Conservation (phyloP, 2,329 filamentous ascomycete species). For the Colletotrichum chrysophilum region DNA sequence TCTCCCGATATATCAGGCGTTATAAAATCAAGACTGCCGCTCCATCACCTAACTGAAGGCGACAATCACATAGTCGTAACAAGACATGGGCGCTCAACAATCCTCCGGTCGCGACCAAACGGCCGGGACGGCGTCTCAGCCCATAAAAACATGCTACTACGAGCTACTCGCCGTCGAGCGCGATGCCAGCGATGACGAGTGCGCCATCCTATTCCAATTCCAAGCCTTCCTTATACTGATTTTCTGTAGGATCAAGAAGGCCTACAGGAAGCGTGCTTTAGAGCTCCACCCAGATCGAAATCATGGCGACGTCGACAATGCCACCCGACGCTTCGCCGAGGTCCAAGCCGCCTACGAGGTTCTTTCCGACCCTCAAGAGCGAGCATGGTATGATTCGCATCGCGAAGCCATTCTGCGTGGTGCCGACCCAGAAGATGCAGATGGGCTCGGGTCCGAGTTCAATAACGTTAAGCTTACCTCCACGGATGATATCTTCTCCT, state of each 20-base stretch:
- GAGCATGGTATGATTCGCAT: slow-evolving; percentile 97
- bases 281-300: slow-evolving; percentile 97
- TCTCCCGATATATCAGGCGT: background rate
- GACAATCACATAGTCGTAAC: background rate
- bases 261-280: slow-evolving; percentile 88
- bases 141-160: slow-evolving; percentile 79
- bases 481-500: slow-evolving; percentile 75
- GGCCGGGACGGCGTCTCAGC: slow-evolving; percentile 25
- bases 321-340: slow-evolving; percentile 88
- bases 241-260: slow-evolving; percentile 80
- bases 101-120: slow-evolving; percentile 45
- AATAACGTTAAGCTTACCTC: slow-evolving; percentile 79
- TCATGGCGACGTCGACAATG: slow-evolving; percentile 80
- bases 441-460: slow-evolving; percentile 61
- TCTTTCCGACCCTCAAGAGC: slow-evolving; percentile 93
- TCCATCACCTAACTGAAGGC: background rate
- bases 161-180: slow-evolving; percentile 78
- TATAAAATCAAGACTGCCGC: background rate
- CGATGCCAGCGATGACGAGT: slow-evolving; percentile 83
- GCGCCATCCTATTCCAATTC: slow-evolving; percentile 14
- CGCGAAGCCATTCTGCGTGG: slow-evolving; percentile 81
- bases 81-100: slow-evolving; percentile 58
- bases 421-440: slow-evolving; percentile 51
- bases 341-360: slow-evolving; percentile 94
- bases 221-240: background rate